A percentile compares a stretch with the other conserved stretches of the same genome.
These are phyloP conservation scores for Sphaceloma murrayae DNA, from an alignment of 2,329 filamentous ascomycete genomes.

Conservation along the genomic window DNA sequence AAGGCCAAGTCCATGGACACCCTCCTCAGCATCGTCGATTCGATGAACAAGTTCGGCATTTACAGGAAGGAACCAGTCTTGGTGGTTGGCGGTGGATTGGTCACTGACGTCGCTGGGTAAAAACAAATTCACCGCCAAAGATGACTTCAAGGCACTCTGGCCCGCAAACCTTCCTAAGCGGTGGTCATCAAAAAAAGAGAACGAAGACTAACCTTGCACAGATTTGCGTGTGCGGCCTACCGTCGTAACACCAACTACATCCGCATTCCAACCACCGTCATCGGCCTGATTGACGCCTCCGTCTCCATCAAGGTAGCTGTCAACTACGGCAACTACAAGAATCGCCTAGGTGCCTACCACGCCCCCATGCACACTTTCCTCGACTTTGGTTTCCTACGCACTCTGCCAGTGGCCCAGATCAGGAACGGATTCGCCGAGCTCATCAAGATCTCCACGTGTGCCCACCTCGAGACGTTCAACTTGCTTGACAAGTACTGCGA, in stretches of 20 bases:
- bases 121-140: slow-evolving; percentile 33
- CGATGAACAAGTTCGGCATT: slow-evolving; percentile 64
- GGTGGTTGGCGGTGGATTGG: slow-evolving; percentile 57
- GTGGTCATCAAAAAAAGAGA: slow-evolving; percentile 20
- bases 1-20: slow-evolving; percentile 67
- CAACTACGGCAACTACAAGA: slow-evolving; percentile 69
- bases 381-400: slow-evolving; percentile 63
- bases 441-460: slow-evolving; percentile 66
- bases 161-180: slow-evolving; percentile 30
- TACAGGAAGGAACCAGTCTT: slow-evolving; percentile 59
- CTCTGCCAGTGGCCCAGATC: slow-evolving; percentile 57
- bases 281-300: slow-evolving; percentile 64
- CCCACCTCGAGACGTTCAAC: slow-evolving; percentile 56
- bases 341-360: slow-evolving; percentile 63
- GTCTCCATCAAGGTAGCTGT: slow-evolving; percentile 72
- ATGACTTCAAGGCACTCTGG: slow-evolving; percentile 43
- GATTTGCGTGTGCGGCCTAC: slow-evolving; percentile 62
- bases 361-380: slow-evolving; percentile 63
- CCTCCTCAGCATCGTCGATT: slow-evolving; percentile 58
- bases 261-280: slow-evolving; percentile 63
- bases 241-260: slow-evolving; percentile 65
- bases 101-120: slow-evolving; percentile 67
- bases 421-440: slow-evolving; percentile 65
- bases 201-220: slow-evolving; percentile 28
- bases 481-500: slow-evolving; percentile 61